Evolutionary conservation across 805 yeast species (phyloP).

Genomic region (Candida yuanshanica): DNA sequence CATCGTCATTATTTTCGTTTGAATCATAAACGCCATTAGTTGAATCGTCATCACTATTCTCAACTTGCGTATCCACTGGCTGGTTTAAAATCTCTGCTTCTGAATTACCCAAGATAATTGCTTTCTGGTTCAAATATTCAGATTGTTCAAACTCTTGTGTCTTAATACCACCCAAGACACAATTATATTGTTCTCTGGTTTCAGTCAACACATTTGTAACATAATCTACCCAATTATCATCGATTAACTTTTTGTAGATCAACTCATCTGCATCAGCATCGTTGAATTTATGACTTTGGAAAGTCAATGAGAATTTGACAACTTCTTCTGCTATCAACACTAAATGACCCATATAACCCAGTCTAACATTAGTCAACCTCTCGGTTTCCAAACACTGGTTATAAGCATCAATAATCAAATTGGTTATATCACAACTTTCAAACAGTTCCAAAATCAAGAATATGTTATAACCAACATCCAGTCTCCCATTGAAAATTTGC

Average conservation of each 20-base stretch:
- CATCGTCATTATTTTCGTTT: slow-evolving; percentile 2
- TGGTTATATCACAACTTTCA: slow-evolving; percentile 52
- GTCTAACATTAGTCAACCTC: slow-evolving; percentile 54
- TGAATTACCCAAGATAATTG: slow-evolving; percentile 23
- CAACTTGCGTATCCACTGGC: slow-evolving; percentile 4
- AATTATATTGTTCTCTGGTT: slow-evolving; percentile 81
- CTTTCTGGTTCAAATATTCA: slow-evolving; percentile 18
- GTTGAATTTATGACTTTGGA: slow-evolving; percentile 22
- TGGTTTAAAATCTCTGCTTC: slow-evolving; percentile 24
- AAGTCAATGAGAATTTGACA: slow-evolving; percentile 63
- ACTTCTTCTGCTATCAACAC: slow-evolving; percentile 94
- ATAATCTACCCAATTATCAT: slow-evolving; percentile 63
- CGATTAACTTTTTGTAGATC: slow-evolving; percentile 24
- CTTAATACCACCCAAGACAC: slow-evolving; percentile 67
- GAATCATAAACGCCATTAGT: slow-evolving; percentile 4
- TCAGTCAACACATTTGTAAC: slow-evolving; percentile 71
- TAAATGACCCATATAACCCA: slow-evolving; percentile 96
- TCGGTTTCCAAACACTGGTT: slow-evolving; percentile 55
- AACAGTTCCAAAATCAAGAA: slow-evolving; percentile 58
- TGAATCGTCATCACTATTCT: not conserved
- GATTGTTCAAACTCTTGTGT: slow-evolving; percentile 20
- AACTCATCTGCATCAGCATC: slow-evolving; percentile 21
- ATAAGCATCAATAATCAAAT: slow-evolving; percentile 61
- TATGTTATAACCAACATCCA: slow-evolving; percentile 69
- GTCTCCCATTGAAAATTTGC: slow-evolving; percentile 70